A percentile compares a stretch with the other conserved stretches of the same genome.
Conservation (phyloP, 805 yeast genomes). For the Priceomyces carsonii region DNA sequence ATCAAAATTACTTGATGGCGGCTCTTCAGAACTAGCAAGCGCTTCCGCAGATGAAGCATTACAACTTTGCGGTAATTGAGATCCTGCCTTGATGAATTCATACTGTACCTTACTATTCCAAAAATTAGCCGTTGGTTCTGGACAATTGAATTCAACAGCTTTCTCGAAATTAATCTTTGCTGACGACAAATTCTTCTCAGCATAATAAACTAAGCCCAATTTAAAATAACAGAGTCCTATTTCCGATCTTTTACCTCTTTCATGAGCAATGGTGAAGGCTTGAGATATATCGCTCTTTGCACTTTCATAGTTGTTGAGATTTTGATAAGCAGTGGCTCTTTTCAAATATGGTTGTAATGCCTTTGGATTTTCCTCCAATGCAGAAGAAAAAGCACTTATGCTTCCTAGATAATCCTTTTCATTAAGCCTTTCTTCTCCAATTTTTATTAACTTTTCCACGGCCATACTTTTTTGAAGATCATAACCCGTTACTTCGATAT, state of each 20-base stretch:
- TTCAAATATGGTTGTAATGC: constrained; percentile 50
- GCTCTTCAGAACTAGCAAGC: background rate
- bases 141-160: constrained; percentile 43
- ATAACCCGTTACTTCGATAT: too few relatives aligned
- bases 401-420: constrained; percentile 47
- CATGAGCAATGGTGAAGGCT: constrained; percentile 48
- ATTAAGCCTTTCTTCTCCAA: constrained; percentile 32
- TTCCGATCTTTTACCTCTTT: constrained; percentile 45
- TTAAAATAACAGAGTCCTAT: constrained; percentile 51
- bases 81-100: constrained; percentile 24
- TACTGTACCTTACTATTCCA: constrained; percentile 45
- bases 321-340: constrained; percentile 50
- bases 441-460: constrained; percentile 33
- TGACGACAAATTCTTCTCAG: constrained; percentile 38
- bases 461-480: constrained; percentile 27
- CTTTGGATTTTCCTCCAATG: constrained; percentile 42
- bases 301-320: constrained; percentile 45
- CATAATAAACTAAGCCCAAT: constrained; percentile 46
- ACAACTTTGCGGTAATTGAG: too few relatives aligned
- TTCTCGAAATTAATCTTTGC: constrained; percentile 44
- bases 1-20: constrained; percentile 25
- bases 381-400: constrained; percentile 34
- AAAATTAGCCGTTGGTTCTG: constrained; percentile 48
- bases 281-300: constrained; percentile 48
- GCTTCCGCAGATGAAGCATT: constrained; percentile 4